These are phyloP conservation scores for Neonectria sp. DNA, from an alignment of 2,329 filamentous ascomycete species.

Conservation along the genomic window DNA sequence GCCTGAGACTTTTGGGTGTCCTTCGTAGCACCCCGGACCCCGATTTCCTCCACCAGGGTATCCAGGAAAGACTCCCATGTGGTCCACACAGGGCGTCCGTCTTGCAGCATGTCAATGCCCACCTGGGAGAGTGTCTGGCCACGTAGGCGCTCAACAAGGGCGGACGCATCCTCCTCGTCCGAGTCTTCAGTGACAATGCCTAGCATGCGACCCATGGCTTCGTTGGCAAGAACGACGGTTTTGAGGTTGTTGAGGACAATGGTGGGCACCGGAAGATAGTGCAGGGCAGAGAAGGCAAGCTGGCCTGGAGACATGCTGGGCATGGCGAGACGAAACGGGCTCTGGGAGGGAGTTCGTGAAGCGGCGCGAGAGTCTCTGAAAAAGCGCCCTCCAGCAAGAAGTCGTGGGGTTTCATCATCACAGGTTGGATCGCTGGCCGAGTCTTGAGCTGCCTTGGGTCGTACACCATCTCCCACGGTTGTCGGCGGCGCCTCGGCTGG, in stretches of 20 bases:
- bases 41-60: constrained; percentile 63
- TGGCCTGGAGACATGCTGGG: constrained; percentile 66
- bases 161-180: constrained; percentile 58
- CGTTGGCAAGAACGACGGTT: constrained; percentile 81
- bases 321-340: constrained; percentile 59
- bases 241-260: constrained; percentile 79
- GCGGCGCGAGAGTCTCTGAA: constrained; percentile 51
- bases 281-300: constrained; percentile 77
- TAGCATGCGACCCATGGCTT: constrained; percentile 80
- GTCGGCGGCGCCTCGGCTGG: constrained; percentile 36
- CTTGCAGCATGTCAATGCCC: constrained; percentile 80
- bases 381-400: constrained; percentile 51
- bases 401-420: constrained; percentile 46
- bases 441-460: constrained; percentile 39
- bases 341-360: constrained; percentile 55
- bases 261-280: constrained; percentile 81
- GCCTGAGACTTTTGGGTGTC: constrained; percentile 40
- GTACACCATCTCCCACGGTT: constrained; percentile 28
- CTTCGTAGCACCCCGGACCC: constrained; percentile 46
- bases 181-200: constrained; percentile 66
- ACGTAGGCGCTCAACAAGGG: constrained; percentile 71
- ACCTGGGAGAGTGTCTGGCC: constrained; percentile 79
- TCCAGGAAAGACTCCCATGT: constrained; percentile 73
- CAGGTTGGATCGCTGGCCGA: constrained; percentile 33
- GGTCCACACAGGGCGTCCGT: constrained; percentile 73